These are phyloP conservation scores for Pseudocercospora pini-densiflorae DNA, from an alignment of 2,329 filamentous ascomycete species.

Conservation along the genomic window DNA sequence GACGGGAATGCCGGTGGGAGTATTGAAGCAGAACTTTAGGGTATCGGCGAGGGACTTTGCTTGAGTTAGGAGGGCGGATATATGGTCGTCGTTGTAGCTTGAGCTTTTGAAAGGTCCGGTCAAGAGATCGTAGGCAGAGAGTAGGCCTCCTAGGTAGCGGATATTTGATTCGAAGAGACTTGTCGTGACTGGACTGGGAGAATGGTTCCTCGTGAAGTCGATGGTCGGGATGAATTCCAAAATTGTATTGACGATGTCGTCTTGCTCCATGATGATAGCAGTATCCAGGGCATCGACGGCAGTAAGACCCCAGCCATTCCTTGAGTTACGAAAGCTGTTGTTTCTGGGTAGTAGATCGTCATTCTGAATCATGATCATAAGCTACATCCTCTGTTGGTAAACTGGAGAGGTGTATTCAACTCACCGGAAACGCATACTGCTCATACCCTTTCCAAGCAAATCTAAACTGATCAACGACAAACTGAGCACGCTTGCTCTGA, in stretches of 20 bases:
- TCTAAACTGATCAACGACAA: conserved; percentile 70
- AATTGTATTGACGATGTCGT: conserved; percentile 70
- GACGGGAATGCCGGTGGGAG: conserved; percentile 73
- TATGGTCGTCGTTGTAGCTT: conserved; percentile 42
- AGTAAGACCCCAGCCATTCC: conserved; percentile 83
- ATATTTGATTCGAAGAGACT: conserved; percentile 92
- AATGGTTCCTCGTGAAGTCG: conserved; percentile 65
- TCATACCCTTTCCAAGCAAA: conserved; percentile 67
- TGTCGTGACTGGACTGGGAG: conserved; percentile 13
- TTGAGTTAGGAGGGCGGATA: conserved; percentile 68
- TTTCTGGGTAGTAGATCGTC: conserved; percentile 72
- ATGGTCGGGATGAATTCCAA: conserved; percentile 71
- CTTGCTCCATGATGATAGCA: conserved; percentile 75
- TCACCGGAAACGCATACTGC: conserved; percentile 41
- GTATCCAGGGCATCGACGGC: conserved; percentile 82
- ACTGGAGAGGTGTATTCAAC: background rate
- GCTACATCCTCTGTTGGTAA: conserved; percentile 38
- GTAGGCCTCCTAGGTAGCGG: conserved; percentile 78
- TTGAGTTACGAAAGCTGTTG: conserved; percentile 69
- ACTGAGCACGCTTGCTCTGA: conserved; percentile 51
- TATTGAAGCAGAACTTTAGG: conserved; percentile 78
- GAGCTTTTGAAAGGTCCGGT: conserved; percentile 61
- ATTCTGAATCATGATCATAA: background rate
- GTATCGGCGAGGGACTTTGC: conserved; percentile 71
- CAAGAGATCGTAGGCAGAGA: conserved; percentile 77